Conservation (phyloP, 2,329 filamentous ascomycete species). For the Pseudogymnoascus sp. region DNA sequence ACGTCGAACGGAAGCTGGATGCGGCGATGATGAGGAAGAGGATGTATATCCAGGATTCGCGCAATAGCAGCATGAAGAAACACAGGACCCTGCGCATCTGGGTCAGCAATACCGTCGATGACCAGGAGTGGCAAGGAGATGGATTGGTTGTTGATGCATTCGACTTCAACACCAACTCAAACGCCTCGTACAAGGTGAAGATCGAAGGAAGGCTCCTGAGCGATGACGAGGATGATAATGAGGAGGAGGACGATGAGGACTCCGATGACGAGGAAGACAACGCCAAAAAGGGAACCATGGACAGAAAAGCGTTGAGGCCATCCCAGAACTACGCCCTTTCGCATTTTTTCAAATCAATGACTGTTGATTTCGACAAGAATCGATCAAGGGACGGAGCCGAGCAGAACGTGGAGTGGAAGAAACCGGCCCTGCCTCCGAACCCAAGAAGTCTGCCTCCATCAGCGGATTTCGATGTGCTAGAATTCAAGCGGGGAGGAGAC, state of each 20-base stretch:
- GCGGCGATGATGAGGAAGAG: constrained; percentile 91
- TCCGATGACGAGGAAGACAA: constrained; percentile 40
- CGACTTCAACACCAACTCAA: constrained; percentile 70
- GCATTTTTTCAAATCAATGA: constrained; percentile 76
- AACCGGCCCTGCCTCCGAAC: constrained; percentile 54
- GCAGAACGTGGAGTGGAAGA: constrained; percentile 76
- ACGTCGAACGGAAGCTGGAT: constrained; percentile 82
- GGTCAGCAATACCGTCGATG: constrained; percentile 91
- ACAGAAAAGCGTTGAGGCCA: constrained; percentile 32
- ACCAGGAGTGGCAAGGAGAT: constrained; percentile 84
- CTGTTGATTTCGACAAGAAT: constrained; percentile 64
- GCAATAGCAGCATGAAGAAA: constrained; percentile 69
- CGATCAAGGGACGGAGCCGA: constrained; percentile 50
- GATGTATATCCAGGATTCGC: constrained; percentile 78
- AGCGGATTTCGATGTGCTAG: constrained; percentile 81
- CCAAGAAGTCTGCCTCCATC: constrained; percentile 43
- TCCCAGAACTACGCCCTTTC: constrained; percentile 56
- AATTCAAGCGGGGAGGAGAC: constrained; percentile 86
- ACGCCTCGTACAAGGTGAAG: constrained; percentile 81
- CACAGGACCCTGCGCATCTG: constrained; percentile 84
- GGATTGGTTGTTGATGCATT: constrained; percentile 66
- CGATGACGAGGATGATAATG: constrained; percentile 51
- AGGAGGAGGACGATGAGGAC: constrained; percentile 46
- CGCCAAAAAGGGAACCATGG: constrained; percentile 42
- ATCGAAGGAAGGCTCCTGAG: constrained; percentile 83